phyloP scores from a whole-genome alignment of 179 eudicot genomes.

The Amaranthus tricolor region DNA sequence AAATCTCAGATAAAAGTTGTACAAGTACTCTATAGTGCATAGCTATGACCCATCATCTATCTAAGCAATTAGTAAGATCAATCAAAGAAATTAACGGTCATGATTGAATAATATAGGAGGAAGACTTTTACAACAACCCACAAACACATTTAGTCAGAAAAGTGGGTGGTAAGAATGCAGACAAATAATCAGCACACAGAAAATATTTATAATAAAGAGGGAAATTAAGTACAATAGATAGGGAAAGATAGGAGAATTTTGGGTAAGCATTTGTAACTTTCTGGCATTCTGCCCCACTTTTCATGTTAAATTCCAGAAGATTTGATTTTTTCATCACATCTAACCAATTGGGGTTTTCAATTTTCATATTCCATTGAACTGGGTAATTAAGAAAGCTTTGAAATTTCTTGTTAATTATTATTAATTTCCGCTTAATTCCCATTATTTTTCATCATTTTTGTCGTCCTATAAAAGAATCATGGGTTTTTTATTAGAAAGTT shows the following conservation, averaged over 20 bases:
- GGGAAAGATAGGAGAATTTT: background rate
- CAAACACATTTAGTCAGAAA: constrained; percentile 23
- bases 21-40: constrained; percentile 10
- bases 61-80: background rate
- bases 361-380: background rate
- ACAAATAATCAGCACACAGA: constrained; percentile 16
- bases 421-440: constrained; percentile 9
- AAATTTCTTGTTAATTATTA: constrained; percentile 6
- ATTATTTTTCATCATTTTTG: constrained; percentile 11
- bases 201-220: background rate
- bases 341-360: constrained; percentile 2
- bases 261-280: constrained; percentile 15
- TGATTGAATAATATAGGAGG: constrained; percentile 3
- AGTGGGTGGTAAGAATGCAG: constrained; percentile 24
- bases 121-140: constrained; percentile 26
- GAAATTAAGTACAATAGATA: background rate
- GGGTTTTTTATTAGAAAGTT: constrained; percentile 3
- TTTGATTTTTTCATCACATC: constrained; percentile 21
- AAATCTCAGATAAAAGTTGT: background rate
- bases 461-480: background rate
- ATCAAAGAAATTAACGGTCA: constrained; percentile 12
- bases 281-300: constrained; percentile 13
- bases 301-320: constrained; percentile 24
- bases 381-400: constrained; percentile 12
- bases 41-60: background rate